Conservation (phyloP, 2,329 filamentous ascomycete species). For the Davidsoniella eucalypti region DNA sequence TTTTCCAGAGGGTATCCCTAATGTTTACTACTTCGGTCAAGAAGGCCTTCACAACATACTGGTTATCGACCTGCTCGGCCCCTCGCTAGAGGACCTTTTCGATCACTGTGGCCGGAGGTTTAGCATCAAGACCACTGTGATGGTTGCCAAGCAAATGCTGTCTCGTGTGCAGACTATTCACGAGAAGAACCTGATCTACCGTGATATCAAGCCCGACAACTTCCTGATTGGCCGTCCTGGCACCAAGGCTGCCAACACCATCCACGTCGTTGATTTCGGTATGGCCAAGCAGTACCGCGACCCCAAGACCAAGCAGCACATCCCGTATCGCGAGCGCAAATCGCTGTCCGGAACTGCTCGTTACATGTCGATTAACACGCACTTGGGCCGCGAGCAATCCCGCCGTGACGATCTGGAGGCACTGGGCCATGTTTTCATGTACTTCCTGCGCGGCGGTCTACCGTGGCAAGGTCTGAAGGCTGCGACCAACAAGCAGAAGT, state of each 20-base stretch:
- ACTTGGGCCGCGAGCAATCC: conserved; percentile 89
- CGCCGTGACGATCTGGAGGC: conserved; percentile 92
- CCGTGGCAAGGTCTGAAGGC: conserved; percentile 61
- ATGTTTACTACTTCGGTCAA: conserved; percentile 99
- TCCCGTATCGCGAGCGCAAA: conserved; percentile 92
- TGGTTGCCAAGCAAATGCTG: conserved; percentile 98
- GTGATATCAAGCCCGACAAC: conserved; percentile 98
- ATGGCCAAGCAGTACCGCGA: conserved; percentile 99
- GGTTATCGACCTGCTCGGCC: conserved; percentile 89
- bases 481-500: conserved; percentile 84
- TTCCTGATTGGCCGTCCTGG: conserved; percentile 88
- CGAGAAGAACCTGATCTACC: conserved; percentile 98
- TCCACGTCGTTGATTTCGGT: conserved; percentile 96
- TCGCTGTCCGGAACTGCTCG: conserved; percentile 89
- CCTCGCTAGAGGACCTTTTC: conserved; percentile 90
- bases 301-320: conserved; percentile 97
- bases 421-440: conserved; percentile 58
- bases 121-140: conserved; percentile 92
- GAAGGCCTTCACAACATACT: conserved; percentile 98
- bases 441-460: conserved; percentile 53
- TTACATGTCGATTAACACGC: conserved; percentile 99
- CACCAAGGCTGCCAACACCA: conserved; percentile 91
- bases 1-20: conserved; percentile 74
- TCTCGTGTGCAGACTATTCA: conserved; percentile 87
- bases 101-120: conserved; percentile 94